Evolutionary conservation across 495 filamentous ascomycete species (phyloP).

Genomic region (Schizothecium vesticola): DNA sequence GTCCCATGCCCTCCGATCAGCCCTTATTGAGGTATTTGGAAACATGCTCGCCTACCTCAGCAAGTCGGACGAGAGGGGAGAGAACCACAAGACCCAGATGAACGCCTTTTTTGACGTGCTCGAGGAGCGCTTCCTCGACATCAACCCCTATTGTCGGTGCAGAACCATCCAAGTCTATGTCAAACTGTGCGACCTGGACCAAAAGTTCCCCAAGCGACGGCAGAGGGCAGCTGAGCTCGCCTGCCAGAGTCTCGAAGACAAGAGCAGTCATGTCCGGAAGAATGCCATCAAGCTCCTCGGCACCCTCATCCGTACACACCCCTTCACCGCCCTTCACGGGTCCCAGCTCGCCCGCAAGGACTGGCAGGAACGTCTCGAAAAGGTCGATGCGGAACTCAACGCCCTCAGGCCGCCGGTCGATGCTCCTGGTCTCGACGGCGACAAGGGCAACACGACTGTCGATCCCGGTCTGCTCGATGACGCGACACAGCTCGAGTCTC

Average conservation of each 20-base stretch:
- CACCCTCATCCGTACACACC: constrained; percentile 84
- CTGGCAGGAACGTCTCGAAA: constrained; percentile 73
- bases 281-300: constrained; percentile 92
- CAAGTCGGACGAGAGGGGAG: constrained; percentile 81
- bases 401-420: constrained; percentile 72
- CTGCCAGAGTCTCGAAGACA: constrained; percentile 85
- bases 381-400: constrained; percentile 74
- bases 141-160: constrained; percentile 94
- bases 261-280: constrained; percentile 92
- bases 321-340: constrained; percentile 87
- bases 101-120: constrained; percentile 95
- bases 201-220: constrained; percentile 88
- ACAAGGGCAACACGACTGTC: constrained; percentile 52
- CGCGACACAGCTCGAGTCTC: constrained; percentile 71
- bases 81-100: constrained; percentile 88
- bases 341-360: constrained; percentile 77
- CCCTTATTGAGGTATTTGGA: constrained; percentile 97
- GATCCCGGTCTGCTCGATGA: constrained; percentile 82
- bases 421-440: constrained; percentile 65
- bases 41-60: constrained; percentile 88
- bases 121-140: constrained; percentile 91
- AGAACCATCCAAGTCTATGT: constrained; percentile 89
- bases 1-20: constrained; percentile 90
- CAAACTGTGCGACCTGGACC: constrained; percentile 85
- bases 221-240: constrained; percentile 83